Base-by-base conservation (phyloP, 108 stramenopile genomes). In the Fragilaria crotonensis region DNA sequence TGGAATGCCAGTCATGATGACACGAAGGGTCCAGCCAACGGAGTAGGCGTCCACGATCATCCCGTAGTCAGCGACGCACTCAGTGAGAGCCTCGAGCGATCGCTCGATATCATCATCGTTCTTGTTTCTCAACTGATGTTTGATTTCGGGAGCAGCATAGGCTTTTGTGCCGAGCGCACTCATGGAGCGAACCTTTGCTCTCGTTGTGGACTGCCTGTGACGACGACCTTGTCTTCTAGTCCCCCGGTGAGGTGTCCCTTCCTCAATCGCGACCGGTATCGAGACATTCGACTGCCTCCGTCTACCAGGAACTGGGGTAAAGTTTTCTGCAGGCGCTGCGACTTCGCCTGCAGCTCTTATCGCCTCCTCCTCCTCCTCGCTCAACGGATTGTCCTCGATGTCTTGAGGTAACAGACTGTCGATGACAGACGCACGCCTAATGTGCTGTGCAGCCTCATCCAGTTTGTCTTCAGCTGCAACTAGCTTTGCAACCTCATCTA, bases 31-130 rank as follows among this genome's bases (percentile, higher is more conserved):
- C 58, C 81, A 75, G 2, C 91, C 91, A 2, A 87, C 85, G 19
- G 83, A 81, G 63, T 79, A 93, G 0, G 91, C 76, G 69, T 93
- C 91, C 3, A 83, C 85, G 44, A 87, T 85, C 87, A 93, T 87
- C 4, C 91, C 87, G 54, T 93, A 93, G 53, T 83, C 85, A 2
- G 85, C 79, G 25, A 87, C 80, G 57, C 81, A 87, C 50, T 73
- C 80, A 1, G 76, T 79, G 32, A 87, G 73, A 4, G 87, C 74
- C 9, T 72, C 81, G 45, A 73, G 71, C 5, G 61, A 28, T 45
- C 77, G 77, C 26, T 64, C 65, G 22, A 68, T 17, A 55, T 78
- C 78, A 33, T 70, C 79, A 4, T 47, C 48, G 1, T 67, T 71
- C 54, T 82, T 73, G 26, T 70, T 66, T 0, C 76, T 57, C 4